Evolutionary conservation across 352 stramenopile genomes (phyloP), one percentile per base, ranked within the genome.

Genomic region (Globisporangium solare): DNA sequence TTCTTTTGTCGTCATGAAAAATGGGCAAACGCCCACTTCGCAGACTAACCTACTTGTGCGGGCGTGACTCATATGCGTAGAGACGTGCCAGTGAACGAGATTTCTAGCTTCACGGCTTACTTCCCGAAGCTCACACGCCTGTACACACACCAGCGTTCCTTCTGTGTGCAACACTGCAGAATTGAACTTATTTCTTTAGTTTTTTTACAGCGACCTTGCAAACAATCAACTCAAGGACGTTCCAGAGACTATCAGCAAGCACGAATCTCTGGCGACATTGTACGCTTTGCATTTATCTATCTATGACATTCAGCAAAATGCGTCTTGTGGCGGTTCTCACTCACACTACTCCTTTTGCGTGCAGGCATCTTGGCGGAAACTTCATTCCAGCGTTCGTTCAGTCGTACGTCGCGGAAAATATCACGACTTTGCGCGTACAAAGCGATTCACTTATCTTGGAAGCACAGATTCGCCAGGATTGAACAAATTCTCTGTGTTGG

Each of bases 181-280:
- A 27, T 27, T 5, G 24, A 2, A 5, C 24, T 27, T 27, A 27
- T 5, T 5, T 5, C 24, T 5, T 5, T 15, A 2, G 2, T 32
- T 1, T 2, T 17, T 17, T 8, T 32, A 12, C 18, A 58, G 52
- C 14, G 14, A 35, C 7, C 42, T 58, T 10, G 17, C 18, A 13
- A 22, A 46, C 53, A 58, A 58, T 41, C 40, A 58, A 11, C 42
- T 58, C 24, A 40, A 18, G 7, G 20, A 10, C 20, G 53, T 46
- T 6, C 53, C 53, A 43, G n/a, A 21, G 5, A 45, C 35, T n/a
- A 18, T 58, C 22, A 3, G 15, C 10, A 43, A 51, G 42, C 32
- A 46, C 27, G 20, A 14, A 14, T 18, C 14, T 15, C 54, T 61
- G 18, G 54, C 37, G 24, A 31, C n/a, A 11, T 45, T 61, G 13